Evolutionary conservation across 345 rosid genomes (phyloP), one percentile per base, ranked within the genome.

Genomic region (Toxicodendron radicans): DNA sequence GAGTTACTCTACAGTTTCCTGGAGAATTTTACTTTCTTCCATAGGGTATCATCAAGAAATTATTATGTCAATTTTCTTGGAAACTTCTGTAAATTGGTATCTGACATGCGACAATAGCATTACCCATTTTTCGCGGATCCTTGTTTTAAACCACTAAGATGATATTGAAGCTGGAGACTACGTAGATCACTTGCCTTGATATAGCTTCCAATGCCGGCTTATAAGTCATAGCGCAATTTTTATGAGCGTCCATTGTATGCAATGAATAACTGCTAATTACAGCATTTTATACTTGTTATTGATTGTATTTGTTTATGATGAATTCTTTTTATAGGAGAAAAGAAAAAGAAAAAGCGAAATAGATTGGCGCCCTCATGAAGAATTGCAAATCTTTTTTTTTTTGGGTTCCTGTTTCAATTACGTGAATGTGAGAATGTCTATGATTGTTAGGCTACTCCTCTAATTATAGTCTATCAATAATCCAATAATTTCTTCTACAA

Each of bases 81-180:
- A 20, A 38, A 58, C 35, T 23, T 49, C 41, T 48, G 60, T 48
- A 46, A 46, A 79, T 38, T 56, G 72, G 58, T 73, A 24, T 30
- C 48, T 72, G 35, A 32, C 62, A 3, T 49, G 68, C 14, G 35
- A 72, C 30, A 17, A 27, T 71, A 27, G 45, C 23, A 30, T 58
- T n/a, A 60, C 58, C 17, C 54, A 24, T 59, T 33, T 52, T n/a
- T 38, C 21, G 3, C n/a, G 4, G 43, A 18, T 59, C 32, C 57
- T 23, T 17, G 38, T 18, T 27, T 27, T 13, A 10, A 46, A 21
- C 45, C 46, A 7, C 49, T 2, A 3, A 27, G 57, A 27, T 43
- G 20, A 10, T 70, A 5, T 58, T 57, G 54, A 58, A 70, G 20
- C 4, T 16, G 30, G 51, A n/a, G 45, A 62, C 30, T 7, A 60